Base-by-base conservation (phyloP, 441 rosid genomes). In the Manihot esculenta region DNA sequence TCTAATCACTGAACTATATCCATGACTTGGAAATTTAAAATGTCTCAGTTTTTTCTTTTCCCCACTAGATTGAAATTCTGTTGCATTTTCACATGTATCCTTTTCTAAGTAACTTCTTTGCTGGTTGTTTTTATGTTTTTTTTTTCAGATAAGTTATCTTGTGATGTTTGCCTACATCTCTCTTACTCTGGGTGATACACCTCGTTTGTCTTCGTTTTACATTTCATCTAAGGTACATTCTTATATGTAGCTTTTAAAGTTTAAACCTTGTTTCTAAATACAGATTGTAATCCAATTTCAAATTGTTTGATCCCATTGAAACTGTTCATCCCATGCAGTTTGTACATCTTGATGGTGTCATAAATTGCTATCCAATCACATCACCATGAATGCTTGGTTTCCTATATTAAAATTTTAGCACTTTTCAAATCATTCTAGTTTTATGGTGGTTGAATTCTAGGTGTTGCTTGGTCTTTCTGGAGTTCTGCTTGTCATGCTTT, bases 121-220 rank as follows among this genome's bases (percentile, higher is more conserved):
- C 24, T 55, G 49, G 2, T 42, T 15, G 7, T 38, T 30, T 13
- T n/a, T n/a, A n/a, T n/a, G n/a, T n/a, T n/a, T n/a, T n/a, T n/a
- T 53, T 78, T 73, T 62, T 73, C 95, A 95, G 99, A 89, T 94
- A 84, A 92, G 99, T 86, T 94, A 94, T 82, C 89, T 94, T 69
- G 99, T 94, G 80, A 94, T 94, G 99, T 94, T 94, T 83, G 97
- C 92, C 65, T 94, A 94, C 81, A 92, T 94, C 76, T 92, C 99
- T 72, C 92, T 95, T 73, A 83, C 97, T 71, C 81, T 95, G 64
- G 98, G 98, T 20, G 92, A 89, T 73, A 68, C 97, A 59, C 96
- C 92, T 75, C 92, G 76, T 62, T 70, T 88, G 63, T 80, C 92
- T 70, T 83, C 91, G 38, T 91, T 91, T 78, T 93, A 88, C 78